Conservation (phyloP, 257 asterid species). For the Salvia splendens region DNA sequence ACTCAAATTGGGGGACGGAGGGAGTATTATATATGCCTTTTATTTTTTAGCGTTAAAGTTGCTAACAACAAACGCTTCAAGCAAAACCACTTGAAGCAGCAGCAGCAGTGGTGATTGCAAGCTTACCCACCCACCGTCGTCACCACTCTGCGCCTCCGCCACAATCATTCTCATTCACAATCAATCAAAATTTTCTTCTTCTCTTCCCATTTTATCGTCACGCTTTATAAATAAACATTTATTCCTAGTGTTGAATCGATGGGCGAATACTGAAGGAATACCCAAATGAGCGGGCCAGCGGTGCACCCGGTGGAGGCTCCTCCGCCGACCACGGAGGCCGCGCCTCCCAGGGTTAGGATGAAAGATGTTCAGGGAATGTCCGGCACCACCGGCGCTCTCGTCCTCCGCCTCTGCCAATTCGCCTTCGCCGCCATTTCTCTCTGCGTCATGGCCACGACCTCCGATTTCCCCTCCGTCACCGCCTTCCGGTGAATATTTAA, state of each 20-base stretch:
- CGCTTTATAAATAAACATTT: neutral
- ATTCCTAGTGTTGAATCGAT: neutral
- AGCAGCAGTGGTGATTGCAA: no score
- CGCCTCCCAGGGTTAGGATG: conserved; percentile 65
- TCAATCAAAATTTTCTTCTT: neutral
- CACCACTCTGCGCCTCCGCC: conserved; percentile 14
- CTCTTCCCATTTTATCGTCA: neutral
- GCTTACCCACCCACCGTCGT: neutral
- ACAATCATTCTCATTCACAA: conserved; percentile 7
- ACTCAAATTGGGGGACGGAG: no score
- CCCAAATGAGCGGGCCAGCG: conserved; percentile 72
- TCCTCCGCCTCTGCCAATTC: conserved; percentile 68
- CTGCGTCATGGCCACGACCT: conserved; percentile 73
- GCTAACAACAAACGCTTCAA: no score
- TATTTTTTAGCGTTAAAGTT: no score
- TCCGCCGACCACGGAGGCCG: conserved; percentile 42
- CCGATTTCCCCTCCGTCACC: conserved; percentile 84
- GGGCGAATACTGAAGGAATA: conserved; percentile 28
- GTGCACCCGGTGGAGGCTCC: conserved; percentile 80
- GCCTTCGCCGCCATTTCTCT: conserved; percentile 68
- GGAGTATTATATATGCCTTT: no score
- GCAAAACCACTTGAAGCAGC: no score
- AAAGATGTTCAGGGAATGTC: conserved; percentile 78
- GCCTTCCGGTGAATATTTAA: conserved; percentile 67
- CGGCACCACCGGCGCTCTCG: conserved; percentile 73